Conservation (phyloP, 2,329 filamentous ascomycete genomes). For the Penicillium hesseltinei region DNA sequence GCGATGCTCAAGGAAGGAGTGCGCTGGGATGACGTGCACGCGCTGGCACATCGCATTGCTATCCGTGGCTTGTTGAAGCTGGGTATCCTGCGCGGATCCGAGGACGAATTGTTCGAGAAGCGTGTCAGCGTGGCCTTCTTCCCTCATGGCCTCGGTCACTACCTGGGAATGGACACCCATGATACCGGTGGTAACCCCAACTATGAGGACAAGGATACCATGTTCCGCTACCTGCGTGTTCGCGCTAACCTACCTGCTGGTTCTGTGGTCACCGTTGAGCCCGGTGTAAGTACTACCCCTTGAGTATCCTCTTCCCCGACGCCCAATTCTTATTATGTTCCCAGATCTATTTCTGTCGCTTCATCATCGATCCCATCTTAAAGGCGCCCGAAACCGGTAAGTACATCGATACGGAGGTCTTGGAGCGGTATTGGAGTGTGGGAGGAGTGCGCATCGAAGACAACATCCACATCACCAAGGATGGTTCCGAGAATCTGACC, state of each 20-base stretch:
- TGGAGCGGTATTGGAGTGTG: conserved; percentile 81
- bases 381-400: conserved; percentile 68
- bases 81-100: conserved; percentile 64
- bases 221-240: conserved; percentile 85
- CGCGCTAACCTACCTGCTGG: conserved; percentile 71
- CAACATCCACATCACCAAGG: conserved; percentile 74
- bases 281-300: conserved; percentile 62
- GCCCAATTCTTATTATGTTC: background rate
- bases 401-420: conserved; percentile 71
- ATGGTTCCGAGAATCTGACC: conserved; percentile 81
- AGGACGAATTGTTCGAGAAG: conserved; percentile 70
- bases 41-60: conserved; percentile 69
- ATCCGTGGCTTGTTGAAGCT: conserved; percentile 67
- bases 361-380: conserved; percentile 80
- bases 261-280: conserved; percentile 90
- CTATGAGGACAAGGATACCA: conserved; percentile 72
- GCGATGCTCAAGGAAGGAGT: conserved; percentile 65
- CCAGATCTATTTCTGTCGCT: conserved; percentile 84
- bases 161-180: conserved; percentile 89
- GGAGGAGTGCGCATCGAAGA: conserved; percentile 94
- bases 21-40: conserved; percentile 69
- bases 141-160: conserved; percentile 86
- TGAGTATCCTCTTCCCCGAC: background rate
- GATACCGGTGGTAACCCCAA: conserved; percentile 78
- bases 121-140: conserved; percentile 88